These are phyloP conservation scores for Chrysoporthe austroafricana DNA, from an alignment of 2,329 filamentous ascomycete species.

Conservation along the genomic window DNA sequence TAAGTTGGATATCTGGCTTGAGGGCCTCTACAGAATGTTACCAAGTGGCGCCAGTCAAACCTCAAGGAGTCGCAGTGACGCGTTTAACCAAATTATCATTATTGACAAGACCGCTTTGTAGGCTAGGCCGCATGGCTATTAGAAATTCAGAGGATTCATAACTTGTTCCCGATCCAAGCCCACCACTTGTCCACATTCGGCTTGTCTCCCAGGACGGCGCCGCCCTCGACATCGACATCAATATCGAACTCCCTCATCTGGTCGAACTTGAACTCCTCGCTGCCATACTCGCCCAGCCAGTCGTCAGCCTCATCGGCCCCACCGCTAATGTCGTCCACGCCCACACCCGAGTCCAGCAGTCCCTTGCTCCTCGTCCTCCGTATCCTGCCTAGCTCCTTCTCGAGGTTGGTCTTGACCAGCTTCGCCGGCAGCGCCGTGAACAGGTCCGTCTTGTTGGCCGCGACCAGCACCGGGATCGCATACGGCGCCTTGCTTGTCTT, in stretches of 20 bases:
- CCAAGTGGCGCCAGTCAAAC: neutral
- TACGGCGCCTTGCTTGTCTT: constrained; percentile 54
- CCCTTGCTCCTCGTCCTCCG: constrained; percentile 78
- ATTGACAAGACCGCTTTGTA: neutral
- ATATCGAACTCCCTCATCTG: constrained; percentile 85
- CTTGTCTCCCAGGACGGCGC: constrained; percentile 68
- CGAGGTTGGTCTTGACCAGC: constrained; percentile 74
- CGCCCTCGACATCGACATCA: constrained; percentile 75
- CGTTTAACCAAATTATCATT: constrained; percentile 2
- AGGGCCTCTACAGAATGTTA: neutral
- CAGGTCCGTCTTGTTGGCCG: constrained; percentile 93
- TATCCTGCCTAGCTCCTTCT: constrained; percentile 80
- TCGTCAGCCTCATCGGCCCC: constrained; percentile 78
- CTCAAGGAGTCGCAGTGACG: neutral
- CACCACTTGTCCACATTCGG: constrained; percentile 85
- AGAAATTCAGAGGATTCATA: constrained; percentile 47
- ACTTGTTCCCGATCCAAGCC: constrained; percentile 80
- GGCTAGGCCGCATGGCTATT: constrained; percentile 7
- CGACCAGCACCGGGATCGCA: constrained; percentile 76
- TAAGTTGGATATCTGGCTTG: neutral
- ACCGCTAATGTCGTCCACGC: constrained; percentile 60
- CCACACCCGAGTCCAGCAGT: constrained; percentile 79
- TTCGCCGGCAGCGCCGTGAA: constrained; percentile 87
- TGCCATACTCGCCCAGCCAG: constrained; percentile 82
- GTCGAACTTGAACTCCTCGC: constrained; percentile 76